A percentile compares a stretch with the other conserved stretches of the same genome.
Evolutionary conservation across 768 basidiomycete species (phyloP).

Genomic region (Russula vinacea): DNA sequence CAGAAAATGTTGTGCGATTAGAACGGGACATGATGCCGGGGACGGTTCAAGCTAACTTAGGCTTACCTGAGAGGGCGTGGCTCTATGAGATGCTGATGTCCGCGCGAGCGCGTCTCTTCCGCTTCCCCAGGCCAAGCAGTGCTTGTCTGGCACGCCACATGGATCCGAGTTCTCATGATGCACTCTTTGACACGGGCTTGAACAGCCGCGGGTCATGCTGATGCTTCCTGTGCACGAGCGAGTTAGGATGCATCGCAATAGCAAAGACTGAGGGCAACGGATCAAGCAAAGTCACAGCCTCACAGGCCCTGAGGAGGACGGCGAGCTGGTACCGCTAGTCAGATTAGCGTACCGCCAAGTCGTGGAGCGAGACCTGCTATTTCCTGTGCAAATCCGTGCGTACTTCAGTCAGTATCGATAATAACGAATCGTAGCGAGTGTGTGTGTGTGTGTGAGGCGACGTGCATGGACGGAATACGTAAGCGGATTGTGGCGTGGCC

Average conservation of each 20-base stretch:
- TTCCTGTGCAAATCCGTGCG: constrained; percentile 5
- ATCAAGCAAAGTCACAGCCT: constrained; percentile 14
- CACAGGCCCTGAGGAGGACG: constrained; percentile 17
- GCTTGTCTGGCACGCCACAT: constrained; percentile 22
- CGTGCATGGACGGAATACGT: constrained; percentile 13
- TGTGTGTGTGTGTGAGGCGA: no score
- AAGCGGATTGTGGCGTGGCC: no score
- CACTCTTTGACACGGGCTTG: background rate
- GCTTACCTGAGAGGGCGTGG: background rate
- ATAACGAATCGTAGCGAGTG: no score
- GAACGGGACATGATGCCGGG: background rate
- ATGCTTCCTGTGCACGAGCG: constrained; percentile 20
- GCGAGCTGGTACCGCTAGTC: constrained; percentile 12
- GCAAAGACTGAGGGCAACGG: background rate
- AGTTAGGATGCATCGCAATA: background rate
- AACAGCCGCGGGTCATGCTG: constrained; percentile 19
- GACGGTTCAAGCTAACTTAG: constrained; percentile 34
- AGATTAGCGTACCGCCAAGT: constrained; percentile 11
- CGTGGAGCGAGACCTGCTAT: constrained; percentile 25
- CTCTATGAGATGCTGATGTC: background rate
- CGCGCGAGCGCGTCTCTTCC: constrained; percentile 15
- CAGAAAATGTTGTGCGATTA: no score
- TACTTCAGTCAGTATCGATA: no score
- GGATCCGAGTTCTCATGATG: no score
- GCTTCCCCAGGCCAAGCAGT: constrained; percentile 14